Conservation (phyloP, 106 monocot species). For the Dendrobium catenatum region DNA sequence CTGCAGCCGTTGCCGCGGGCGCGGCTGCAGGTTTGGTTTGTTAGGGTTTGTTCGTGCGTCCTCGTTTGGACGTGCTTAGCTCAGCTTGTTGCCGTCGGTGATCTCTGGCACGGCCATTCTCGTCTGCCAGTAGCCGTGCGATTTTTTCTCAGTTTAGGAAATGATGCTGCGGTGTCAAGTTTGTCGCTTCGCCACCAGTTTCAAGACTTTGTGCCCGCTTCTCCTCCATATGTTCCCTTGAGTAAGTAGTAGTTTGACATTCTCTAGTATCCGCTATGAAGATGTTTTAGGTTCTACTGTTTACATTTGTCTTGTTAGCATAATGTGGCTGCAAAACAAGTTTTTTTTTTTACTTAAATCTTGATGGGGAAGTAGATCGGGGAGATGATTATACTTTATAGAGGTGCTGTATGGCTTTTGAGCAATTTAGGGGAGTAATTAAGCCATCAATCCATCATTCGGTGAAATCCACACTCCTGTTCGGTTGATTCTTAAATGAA, state of each 20-base stretch:
- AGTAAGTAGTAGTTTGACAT: constrained; percentile 7
- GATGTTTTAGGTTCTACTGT: background rate
- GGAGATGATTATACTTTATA: background rate
- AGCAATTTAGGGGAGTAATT: too few relatives aligned
- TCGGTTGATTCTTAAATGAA: background rate
- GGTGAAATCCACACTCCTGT: too few relatives aligned
- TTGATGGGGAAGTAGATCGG: background rate
- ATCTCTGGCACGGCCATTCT: constrained; percentile 22
- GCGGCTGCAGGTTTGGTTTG: constrained; percentile 28
- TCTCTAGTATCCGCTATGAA: background rate
- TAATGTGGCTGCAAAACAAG: background rate
- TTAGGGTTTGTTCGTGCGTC: constrained; percentile 27
- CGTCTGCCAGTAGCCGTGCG: constrained; percentile 3
- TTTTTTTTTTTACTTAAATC: background rate
- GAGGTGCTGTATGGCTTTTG: background rate
- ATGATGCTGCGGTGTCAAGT: background rate
- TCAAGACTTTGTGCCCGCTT: background rate
- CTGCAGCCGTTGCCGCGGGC: constrained; percentile 7
- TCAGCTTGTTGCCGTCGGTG: constrained; percentile 29
- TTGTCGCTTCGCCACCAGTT: background rate
- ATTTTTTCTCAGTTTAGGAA: constrained; percentile 7
- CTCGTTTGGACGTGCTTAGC: constrained; percentile 27
- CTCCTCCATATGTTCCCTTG: constrained; percentile 1
- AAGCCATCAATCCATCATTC: too few relatives aligned
- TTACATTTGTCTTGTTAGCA: background rate